These are phyloP conservation scores for Botryotinia convoluta DNA, from an alignment of 2,329 filamentous ascomycete genomes.

Conservation along the genomic window DNA sequence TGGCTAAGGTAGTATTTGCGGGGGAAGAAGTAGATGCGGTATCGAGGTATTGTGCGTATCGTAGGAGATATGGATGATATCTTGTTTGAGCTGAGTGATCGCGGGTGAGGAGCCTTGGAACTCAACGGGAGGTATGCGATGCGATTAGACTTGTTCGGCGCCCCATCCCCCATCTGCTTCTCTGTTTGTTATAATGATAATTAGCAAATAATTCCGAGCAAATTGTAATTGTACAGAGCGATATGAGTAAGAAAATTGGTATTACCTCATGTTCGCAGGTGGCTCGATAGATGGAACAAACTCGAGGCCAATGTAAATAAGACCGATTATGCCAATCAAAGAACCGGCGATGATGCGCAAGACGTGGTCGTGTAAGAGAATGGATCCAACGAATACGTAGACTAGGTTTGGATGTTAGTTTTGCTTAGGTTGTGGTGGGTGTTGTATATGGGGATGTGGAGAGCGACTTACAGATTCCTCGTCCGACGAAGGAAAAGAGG, in stretches of 20 bases:
- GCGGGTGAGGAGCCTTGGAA: no score
- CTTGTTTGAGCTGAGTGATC: neutral
- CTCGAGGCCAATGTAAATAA: conserved; percentile 72
- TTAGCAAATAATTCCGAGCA: neutral
- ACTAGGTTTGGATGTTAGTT: conserved; percentile 52
- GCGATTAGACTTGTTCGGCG: conserved; percentile 36
- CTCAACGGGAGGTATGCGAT: neutral
- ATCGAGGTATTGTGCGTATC: neutral
- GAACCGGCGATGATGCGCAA: conserved; percentile 74
- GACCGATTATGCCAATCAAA: conserved; percentile 72
- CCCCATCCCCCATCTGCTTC: conserved; percentile 39
- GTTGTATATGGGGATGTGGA: conserved; percentile 1
- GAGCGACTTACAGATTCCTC: conserved; percentile 77
- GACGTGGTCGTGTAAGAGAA: conserved; percentile 68
- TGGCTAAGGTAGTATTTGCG: neutral
- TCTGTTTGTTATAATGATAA: conserved; percentile 41
- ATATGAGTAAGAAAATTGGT: no score
- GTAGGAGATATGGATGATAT: neutral
- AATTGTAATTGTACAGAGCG: no score
- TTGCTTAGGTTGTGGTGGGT: conserved; percentile 1
- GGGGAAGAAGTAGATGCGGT: neutral
- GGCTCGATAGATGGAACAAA: conserved; percentile 75
- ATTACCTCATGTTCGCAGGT: conserved; percentile 55
- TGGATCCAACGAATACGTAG: conserved; percentile 91
- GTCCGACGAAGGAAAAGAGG: conserved; percentile 95